phyloP scores from a whole-genome alignment of 108 stramenopile genomes.

The Schizochytrium sp. region DNA sequence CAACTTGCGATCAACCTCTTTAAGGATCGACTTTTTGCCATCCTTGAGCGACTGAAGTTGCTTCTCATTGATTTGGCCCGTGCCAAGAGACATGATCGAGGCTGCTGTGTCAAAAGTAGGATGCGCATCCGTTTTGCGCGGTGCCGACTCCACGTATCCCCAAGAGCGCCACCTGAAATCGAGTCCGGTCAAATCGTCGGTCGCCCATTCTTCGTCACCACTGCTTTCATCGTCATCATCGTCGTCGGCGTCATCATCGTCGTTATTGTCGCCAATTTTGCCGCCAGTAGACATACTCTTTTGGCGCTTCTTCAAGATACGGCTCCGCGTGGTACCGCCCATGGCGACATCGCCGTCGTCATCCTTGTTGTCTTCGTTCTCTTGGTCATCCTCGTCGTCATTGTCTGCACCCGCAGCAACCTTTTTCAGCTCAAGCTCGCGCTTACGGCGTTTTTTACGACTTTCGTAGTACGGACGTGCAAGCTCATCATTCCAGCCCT shows the following conservation, averaged over 20 bases:
- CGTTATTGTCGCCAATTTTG: too few species aligned
- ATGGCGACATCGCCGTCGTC: too few species aligned
- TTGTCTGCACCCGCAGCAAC: too few species aligned
- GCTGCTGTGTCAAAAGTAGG: neutral
- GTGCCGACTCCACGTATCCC: neutral
- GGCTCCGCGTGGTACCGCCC: too few species aligned
- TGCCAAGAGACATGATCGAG: neutral
- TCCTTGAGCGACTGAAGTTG: neutral
- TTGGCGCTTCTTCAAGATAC: too few species aligned
- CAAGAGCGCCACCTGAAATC: constrained; percentile 4
- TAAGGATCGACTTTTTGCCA: neutral
- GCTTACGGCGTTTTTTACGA: neutral
- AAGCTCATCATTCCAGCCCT: constrained; percentile 6
- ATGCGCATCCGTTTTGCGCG: neutral
- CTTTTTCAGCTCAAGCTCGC: neutral
- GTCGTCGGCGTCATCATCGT: neutral
- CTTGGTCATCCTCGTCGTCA: too few species aligned
- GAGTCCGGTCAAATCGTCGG: neutral
- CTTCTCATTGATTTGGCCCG: neutral
- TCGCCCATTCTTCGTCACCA: neutral
- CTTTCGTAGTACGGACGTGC: neutral
- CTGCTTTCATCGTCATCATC: neutral
- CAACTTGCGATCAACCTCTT: neutral
- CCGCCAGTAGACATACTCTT: too few species aligned
- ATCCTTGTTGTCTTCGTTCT: too few species aligned